A percentile compares a stretch with the other conserved stretches of the same genome.
phyloP scores from a whole-genome alignment of 2,329 filamentous ascomycete genomes.

The Pestalotiopsis sp. region DNA sequence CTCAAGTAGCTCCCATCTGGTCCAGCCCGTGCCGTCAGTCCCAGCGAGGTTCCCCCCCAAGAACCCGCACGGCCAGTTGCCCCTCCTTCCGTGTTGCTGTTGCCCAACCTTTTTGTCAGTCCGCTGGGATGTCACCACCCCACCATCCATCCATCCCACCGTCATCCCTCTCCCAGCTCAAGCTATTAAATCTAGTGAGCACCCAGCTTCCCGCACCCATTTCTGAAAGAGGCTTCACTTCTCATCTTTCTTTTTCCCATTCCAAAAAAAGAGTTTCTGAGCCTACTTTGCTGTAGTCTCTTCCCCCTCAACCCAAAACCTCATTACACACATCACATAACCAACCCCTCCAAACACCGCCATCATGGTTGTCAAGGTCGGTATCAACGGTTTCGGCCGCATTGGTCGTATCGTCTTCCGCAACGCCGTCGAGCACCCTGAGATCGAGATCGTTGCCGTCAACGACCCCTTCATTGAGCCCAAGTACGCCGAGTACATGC shows the following conservation, averaged over 20 bases:
- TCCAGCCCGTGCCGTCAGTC: not conserved
- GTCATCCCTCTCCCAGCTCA: constrained; percentile 8
- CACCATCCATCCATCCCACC: constrained; percentile 11
- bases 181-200: constrained; percentile 13
- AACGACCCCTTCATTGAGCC: constrained; percentile 99
- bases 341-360: constrained; percentile 18
- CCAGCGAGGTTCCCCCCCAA: not conserved
- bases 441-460: constrained; percentile 92
- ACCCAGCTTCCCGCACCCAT: not conserved
- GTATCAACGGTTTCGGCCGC: constrained; percentile 99
- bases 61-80: constrained; percentile 9
- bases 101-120: constrained; percentile 12
- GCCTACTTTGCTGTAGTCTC: not conserved
- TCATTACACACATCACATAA: not conserved
- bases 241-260: not conserved
- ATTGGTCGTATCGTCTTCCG: constrained; percentile 99
- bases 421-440: constrained; percentile 88
- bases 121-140: constrained; percentile 13
- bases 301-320: not conserved
- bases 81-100: constrained; percentile 11
- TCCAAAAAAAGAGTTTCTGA: not conserved
- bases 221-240: not conserved
- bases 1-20: constrained; percentile 9
- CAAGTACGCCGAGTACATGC: constrained; percentile 98
- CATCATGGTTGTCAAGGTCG: constrained; percentile 71